Conservation (phyloP, 768 basidiomycete genomes). For the Lactarius pseudohatsudake region DNA sequence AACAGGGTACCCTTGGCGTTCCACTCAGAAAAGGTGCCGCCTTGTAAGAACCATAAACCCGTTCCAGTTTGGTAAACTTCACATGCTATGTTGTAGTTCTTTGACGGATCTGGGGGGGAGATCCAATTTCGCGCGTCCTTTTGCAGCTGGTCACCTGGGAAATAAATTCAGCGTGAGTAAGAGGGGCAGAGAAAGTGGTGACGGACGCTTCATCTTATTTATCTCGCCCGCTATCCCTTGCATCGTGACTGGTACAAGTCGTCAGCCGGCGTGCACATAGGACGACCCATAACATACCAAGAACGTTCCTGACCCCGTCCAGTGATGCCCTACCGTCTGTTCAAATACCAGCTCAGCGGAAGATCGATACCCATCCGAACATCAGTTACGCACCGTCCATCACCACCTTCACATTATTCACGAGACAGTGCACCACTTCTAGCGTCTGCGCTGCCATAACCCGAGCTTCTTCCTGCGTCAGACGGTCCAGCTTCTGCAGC, state of each 20-base stretch:
- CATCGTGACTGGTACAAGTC: background rate
- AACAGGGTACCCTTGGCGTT: background rate
- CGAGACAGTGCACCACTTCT: background rate
- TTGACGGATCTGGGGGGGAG: background rate
- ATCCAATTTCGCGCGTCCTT: background rate
- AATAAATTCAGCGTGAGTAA: background rate
- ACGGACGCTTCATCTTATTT: slow-evolving; percentile 4
- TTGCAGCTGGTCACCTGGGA: background rate
- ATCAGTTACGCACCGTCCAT: background rate
- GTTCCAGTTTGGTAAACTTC: background rate
- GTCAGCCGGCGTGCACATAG: too few relatives aligned
- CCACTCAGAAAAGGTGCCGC: background rate
- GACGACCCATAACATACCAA: background rate
- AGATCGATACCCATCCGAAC: background rate
- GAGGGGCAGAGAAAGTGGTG: background rate
- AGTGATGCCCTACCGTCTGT: background rate
- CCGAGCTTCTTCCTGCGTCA: background rate
- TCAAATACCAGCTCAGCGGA: background rate
- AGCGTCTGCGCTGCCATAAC: background rate
- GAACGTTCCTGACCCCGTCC: background rate
- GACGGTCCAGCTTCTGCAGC: background rate
- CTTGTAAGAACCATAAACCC: background rate
- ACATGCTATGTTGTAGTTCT: background rate
- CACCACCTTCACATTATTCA: slow-evolving; percentile 1
- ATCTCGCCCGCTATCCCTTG: background rate